These are phyloP conservation scores for Grosmannia huntii DNA, from an alignment of 2,329 filamentous ascomycete species.

Conservation along the genomic window DNA sequence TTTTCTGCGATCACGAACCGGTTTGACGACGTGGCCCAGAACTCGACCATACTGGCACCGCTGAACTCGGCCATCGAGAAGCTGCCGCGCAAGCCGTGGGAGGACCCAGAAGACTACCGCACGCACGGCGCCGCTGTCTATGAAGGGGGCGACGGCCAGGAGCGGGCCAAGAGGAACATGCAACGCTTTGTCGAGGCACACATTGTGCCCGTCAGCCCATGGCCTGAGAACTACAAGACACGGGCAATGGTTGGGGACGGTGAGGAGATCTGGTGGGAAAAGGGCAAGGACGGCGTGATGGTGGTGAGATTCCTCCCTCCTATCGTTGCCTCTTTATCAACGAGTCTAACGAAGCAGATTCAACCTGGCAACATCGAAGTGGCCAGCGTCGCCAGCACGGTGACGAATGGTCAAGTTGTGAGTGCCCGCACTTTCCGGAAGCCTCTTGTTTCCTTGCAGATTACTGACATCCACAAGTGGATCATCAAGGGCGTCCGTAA, in stretches of 20 bases:
- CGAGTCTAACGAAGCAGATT: slow-evolving; percentile 31
- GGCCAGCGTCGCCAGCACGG: slow-evolving; percentile 56
- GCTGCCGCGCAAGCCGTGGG: slow-evolving; percentile 80
- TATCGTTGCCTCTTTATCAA: neutral
- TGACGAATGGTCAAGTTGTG: slow-evolving; percentile 75
- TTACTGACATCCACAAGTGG: slow-evolving; percentile 35
- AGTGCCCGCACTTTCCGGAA: slow-evolving; percentile 14
- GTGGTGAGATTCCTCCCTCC: slow-evolving; percentile 33
- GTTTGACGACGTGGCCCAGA: slow-evolving; percentile 51
- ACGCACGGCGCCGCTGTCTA: slow-evolving; percentile 58
- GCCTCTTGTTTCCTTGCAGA: slow-evolving; percentile 7
- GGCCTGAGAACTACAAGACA: slow-evolving; percentile 53
- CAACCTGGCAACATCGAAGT: slow-evolving; percentile 75
- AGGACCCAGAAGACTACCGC: slow-evolving; percentile 60
- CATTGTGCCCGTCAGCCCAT: slow-evolving; percentile 62
- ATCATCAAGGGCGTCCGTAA: slow-evolving; percentile 44
- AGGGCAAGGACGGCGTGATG: slow-evolving; percentile 48
- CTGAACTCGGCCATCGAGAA: slow-evolving; percentile 68
- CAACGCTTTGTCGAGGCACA: slow-evolving; percentile 76
- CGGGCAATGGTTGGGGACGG: slow-evolving; percentile 48
- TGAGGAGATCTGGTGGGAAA: slow-evolving; percentile 70
- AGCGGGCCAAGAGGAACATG: slow-evolving; percentile 66
- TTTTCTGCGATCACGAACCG: slow-evolving; percentile 55
- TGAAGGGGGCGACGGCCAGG: slow-evolving; percentile 58
- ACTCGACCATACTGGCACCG: slow-evolving; percentile 80